Percentiles rank a stretch among this genome's conserved stretches.
Conservation (phyloP, 2,329 filamentous ascomycete genomes). For the Chaetomiaceae sp. region DNA sequence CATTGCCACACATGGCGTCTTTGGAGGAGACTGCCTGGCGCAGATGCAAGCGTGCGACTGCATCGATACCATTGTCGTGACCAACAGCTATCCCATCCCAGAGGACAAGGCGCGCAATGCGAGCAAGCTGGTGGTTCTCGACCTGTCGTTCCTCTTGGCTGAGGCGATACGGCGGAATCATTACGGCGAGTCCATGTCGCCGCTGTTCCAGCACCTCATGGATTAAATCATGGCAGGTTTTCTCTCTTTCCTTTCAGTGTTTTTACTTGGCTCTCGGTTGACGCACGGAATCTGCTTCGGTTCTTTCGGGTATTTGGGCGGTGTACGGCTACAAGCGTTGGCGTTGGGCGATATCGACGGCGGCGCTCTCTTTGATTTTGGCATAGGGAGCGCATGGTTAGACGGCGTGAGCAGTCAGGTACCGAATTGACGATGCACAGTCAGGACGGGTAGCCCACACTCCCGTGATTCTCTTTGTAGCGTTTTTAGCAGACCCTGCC, state of each 20-base stretch:
- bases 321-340: conserved; percentile 24
- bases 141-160: conserved; percentile 79
- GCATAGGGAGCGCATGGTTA: conserved; percentile 18
- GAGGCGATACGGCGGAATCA: conserved; percentile 96
- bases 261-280: neutral
- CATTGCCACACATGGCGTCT: conserved; percentile 94
- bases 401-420: conserved; percentile 27
- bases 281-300: conserved; percentile 1
- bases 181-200: conserved; percentile 80
- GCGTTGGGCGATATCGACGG: conserved; percentile 23
- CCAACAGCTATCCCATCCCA: conserved; percentile 92
- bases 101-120: conserved; percentile 65
- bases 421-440: conserved; percentile 24
- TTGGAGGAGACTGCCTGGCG: conserved; percentile 82
- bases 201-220: conserved; percentile 62
- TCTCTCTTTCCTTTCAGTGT: conserved; percentile 16
- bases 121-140: conserved; percentile 83
- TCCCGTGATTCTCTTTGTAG: conserved; percentile 9
- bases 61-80: conserved; percentile 91
- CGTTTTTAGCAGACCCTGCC: neutral
- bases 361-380: conserved; percentile 14
- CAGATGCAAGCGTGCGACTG: conserved; percentile 89
- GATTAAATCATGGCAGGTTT: conserved; percentile 41
- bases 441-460: conserved; percentile 18
- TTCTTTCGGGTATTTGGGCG: conserved; percentile 21